These are phyloP conservation scores for Phaffomyces opuntiae DNA, from an alignment of 805 yeast genomes.

Conservation along the genomic window DNA sequence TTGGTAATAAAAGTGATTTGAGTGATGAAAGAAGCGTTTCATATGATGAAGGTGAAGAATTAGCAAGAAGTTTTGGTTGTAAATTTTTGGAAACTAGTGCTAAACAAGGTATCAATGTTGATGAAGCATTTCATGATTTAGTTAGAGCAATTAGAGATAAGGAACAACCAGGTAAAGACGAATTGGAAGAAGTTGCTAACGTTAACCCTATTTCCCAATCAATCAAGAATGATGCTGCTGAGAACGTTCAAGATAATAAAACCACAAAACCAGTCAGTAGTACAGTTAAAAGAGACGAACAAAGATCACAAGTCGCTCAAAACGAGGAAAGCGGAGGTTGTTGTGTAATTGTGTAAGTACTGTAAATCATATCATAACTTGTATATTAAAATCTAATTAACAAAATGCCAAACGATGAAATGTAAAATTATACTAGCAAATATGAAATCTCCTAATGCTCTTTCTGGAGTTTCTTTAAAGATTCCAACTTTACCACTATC, in stretches of 20 bases:
- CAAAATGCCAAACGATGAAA: constrained; percentile 84
- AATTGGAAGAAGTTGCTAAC: background rate
- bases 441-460: constrained; percentile 83
- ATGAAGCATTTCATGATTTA: constrained; percentile 68
- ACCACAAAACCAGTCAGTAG: background rate
- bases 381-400: constrained; percentile 47
- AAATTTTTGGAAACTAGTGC: constrained; percentile 91
- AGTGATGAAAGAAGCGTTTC: constrained; percentile 72
- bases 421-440: constrained; percentile 85
- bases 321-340: constrained; percentile 27
- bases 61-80: constrained; percentile 60
- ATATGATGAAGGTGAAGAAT: constrained; percentile 51
- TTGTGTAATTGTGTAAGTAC: constrained; percentile 18
- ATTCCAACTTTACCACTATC: constrained; percentile 28
- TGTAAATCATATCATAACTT: background rate
- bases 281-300: background rate
- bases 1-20: constrained; percentile 73
- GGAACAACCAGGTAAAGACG: constrained; percentile 6
- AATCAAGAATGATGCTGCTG: no score
- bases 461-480: constrained; percentile 38
- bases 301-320: background rate
- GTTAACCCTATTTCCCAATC: background rate
- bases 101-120: constrained; percentile 84
- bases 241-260: no score
- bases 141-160: constrained; percentile 46